phyloP scores from a whole-genome alignment of 1,139 yeast species.

The Zygoascus hellenicus region DNA sequence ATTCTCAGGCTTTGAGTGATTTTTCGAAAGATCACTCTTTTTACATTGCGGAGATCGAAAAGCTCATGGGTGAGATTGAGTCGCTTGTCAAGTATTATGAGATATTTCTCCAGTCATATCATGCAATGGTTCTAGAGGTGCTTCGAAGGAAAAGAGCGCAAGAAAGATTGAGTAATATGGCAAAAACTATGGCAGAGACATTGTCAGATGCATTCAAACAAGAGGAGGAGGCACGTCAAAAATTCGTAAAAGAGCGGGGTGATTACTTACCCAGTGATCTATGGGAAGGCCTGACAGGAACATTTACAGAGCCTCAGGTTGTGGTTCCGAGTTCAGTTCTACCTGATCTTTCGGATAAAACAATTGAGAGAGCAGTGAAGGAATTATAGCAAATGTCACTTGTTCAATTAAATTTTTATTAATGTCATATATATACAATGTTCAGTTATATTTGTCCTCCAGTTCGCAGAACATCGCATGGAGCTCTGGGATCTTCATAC shows the following conservation, averaged over 20 bases:
- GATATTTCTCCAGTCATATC: conserved; percentile 45
- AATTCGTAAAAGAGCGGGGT: conserved; percentile 43
- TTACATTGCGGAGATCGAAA: conserved; percentile 27
- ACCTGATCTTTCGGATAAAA: conserved; percentile 19
- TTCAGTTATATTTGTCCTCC: conserved; percentile 23
- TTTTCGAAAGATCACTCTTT: conserved; percentile 14
- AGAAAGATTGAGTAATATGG: conserved; percentile 35
- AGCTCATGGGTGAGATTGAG: conserved; percentile 26
- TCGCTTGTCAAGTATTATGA: conserved; percentile 45
- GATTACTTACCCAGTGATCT: conserved; percentile 50
- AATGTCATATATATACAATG: conserved; percentile 7
- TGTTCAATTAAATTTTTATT: background rate
- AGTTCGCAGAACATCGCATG: conserved; percentile 23
- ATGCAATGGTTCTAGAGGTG: conserved; percentile 45
- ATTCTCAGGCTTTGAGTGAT: conserved; percentile 19
- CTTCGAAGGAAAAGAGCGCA: conserved; percentile 43
- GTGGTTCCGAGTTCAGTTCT: conserved; percentile 19
- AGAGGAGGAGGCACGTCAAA: conserved; percentile 39
- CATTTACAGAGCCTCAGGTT: conserved; percentile 24
- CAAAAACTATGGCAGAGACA: conserved; percentile 38
- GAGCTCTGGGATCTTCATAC: conserved; percentile 27
- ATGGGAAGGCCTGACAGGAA: conserved; percentile 41
- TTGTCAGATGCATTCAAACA: conserved; percentile 35
- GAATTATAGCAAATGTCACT: conserved; percentile 5
- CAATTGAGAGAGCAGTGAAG: conserved; percentile 19